Conservation (phyloP, 176 grass and related monocot species). For the Panicum miliaceum region DNA sequence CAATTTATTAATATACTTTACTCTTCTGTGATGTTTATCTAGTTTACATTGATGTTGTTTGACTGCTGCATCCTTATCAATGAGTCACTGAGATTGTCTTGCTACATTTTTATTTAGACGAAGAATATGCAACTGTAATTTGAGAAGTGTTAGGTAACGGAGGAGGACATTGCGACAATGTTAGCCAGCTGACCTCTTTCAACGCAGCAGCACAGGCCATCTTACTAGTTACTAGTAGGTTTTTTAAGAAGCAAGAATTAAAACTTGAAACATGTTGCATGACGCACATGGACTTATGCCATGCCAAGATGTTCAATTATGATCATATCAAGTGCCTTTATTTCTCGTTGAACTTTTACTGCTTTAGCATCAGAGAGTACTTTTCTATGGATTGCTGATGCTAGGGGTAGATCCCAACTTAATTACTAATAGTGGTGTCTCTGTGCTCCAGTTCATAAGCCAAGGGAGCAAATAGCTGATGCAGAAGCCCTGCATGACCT, state of each 20-base stretch:
- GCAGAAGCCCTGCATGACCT: slow-evolving; percentile 86
- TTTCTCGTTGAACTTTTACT: neutral
- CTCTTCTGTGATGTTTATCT: neutral
- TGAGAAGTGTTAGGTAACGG: neutral
- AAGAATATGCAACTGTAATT: neutral
- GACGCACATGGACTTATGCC: neutral
- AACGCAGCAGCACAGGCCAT: neutral
- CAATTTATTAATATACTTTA: neutral
- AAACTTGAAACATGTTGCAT: neutral
- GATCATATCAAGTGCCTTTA: neutral
- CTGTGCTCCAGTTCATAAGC: slow-evolving; percentile 67
- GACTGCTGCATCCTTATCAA: neutral
- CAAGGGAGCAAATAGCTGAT: slow-evolving; percentile 87
- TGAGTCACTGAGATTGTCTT: neutral
- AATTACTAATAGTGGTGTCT: neutral
- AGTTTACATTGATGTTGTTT: neutral
- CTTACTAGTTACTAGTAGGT: neutral
- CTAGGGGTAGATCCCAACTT: neutral
- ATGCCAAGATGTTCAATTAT: neutral
- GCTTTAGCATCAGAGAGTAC: neutral
- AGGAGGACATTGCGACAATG: neutral
- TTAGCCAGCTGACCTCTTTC: neutral
- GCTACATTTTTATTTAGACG: neutral
- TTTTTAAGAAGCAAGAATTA: neutral
- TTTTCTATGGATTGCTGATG: neutral